These are phyloP conservation scores for Coemansia sp. DNA, from an alignment of 192 early-diverging fungal genomes.

Conservation along the genomic window DNA sequence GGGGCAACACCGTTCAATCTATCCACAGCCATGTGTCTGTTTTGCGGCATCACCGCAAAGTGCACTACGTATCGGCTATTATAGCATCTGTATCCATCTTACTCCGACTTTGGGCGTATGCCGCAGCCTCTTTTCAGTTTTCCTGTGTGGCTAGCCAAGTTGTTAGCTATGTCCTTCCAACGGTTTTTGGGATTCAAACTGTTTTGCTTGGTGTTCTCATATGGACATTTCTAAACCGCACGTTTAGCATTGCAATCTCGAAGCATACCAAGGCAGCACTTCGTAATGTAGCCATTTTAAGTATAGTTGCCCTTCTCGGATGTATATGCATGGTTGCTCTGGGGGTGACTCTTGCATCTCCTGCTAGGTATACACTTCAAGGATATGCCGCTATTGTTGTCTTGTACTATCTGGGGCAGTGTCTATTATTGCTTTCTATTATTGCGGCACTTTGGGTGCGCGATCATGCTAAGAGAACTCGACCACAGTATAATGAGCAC, in stretches of 20 bases:
- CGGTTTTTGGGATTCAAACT: constrained; percentile 22
- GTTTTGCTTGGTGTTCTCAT: constrained; percentile 16
- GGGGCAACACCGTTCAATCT: constrained; percentile 28
- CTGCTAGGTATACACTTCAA: constrained; percentile 6
- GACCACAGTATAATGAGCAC: constrained; percentile 20
- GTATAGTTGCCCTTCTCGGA: constrained; percentile 19
- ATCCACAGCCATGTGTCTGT: constrained; percentile 7
- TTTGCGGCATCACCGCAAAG: neutral
- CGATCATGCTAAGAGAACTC: constrained; percentile 30
- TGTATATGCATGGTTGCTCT: constrained; percentile 23
- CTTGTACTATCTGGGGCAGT: constrained; percentile 30
- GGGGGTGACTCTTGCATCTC: constrained; percentile 1
- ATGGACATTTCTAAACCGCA: constrained; percentile 22
- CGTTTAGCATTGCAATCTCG: constrained; percentile 36
- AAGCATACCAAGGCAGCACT: constrained; percentile 26
- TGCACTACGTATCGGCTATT: constrained; percentile 3
- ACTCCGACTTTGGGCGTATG: constrained; percentile 32
- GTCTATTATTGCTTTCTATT: constrained; percentile 22
- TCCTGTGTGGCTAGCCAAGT: constrained; percentile 5
- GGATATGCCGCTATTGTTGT: constrained; percentile 18
- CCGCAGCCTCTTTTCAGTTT: constrained; percentile 33
- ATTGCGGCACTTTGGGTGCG: constrained; percentile 31
- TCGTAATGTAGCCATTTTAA: constrained; percentile 21
- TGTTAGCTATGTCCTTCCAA: constrained; percentile 21
- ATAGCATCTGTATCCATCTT: constrained; percentile 22